Evolutionary conservation across 2,329 filamentous ascomycete species (phyloP), one percentile per base, ranked within the genome.

Genomic region (Calycina marina): DNA sequence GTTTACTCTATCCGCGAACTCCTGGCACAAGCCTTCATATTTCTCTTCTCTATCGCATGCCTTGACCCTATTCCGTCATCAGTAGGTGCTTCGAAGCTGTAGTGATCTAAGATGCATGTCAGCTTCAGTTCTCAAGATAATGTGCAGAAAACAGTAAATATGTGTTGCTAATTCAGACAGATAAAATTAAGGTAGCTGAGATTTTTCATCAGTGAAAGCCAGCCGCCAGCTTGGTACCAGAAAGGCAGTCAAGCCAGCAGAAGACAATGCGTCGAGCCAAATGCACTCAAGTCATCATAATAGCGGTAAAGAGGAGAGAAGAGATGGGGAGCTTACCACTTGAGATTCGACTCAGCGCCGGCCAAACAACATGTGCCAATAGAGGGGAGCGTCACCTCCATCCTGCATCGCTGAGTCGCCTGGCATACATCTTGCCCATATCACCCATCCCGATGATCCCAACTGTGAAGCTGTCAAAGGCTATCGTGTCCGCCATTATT

Each of bases 231-330:
- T 60, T 61, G 61, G 62, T 59, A 66, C 78, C 83, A 88, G 70
- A 78, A 93, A 75, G 80, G 77, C 65, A 62, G 60, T 65, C 65
- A 63, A 63, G 59, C 59, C 51, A 58, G 55, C 62, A 60, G 62
- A 66, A 63, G 60, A 65, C 74, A 73, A 85, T 93, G 69, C 88
- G 30, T 96, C 88, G 84, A 96, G 88, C 88, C 88, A 96, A 96
- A 96, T 96, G 88, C 88, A 86, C 88, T 96, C 88, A 88, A 84
- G 88, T 96, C 88, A 96, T 96, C 88, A 92, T 85, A 56, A 56
- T 51, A 51, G 17, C 20, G 18, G 29, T 20, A 29, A 13, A 34
- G 26, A 16, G 24, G 28, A 38, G 40, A 10, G 42, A 34, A 39
- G 32, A 52, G 55, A 59, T 28, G 25, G 32, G n/a, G 39, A 39